Base-by-base conservation (phyloP, 306 rosid genomes). In the Cicer chorassanicum region DNA sequence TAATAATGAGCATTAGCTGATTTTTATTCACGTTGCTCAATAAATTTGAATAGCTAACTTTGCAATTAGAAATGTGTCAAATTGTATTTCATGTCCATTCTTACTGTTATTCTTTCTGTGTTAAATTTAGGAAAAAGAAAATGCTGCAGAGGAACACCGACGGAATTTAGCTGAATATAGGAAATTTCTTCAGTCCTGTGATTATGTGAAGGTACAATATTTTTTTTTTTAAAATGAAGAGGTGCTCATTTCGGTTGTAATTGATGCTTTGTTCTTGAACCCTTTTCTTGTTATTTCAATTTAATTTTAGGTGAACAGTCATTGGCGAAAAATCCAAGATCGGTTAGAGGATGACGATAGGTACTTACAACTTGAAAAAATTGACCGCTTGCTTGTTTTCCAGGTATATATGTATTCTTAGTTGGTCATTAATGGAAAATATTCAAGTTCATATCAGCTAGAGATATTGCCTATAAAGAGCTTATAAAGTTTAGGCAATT, bases 301-400 rank as follows among this genome's bases (percentile, higher is more conserved):
- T 68, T 78, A 76, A 14, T 55, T 75, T 77, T 79, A 95, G 99
- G 99, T 86, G 75, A 82, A 88, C 76, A 90, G 89, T 78, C 98
- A 81, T 53, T 95, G 98, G 98, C 86, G 99, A 51, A 95, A 95
- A 85, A 89, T 95, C 80, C 99, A 95, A 89, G 98, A 90, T 79
- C 97, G 99, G 59, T 84, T 95, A 77, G 99, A 95, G 83, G 99
- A 90, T 77, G 99, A 95, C 73, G 99, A 95, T 57, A 90, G 98
- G 89, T 89, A 88, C 84, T 78, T 82, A 65, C 83, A 91, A 57
- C 98, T 95, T 81, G 99, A 92, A 82, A 95, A 95, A 82, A 78
- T 95, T 71, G 99, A 90, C 64, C 96, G 99, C 74, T 80, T 95
- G 86, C 93, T 90, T 65, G 87, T 92, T 84, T 95, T 85, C 84